Base-by-base conservation (phyloP, 768 basidiomycete species). In the Trametes cingulata region DNA sequence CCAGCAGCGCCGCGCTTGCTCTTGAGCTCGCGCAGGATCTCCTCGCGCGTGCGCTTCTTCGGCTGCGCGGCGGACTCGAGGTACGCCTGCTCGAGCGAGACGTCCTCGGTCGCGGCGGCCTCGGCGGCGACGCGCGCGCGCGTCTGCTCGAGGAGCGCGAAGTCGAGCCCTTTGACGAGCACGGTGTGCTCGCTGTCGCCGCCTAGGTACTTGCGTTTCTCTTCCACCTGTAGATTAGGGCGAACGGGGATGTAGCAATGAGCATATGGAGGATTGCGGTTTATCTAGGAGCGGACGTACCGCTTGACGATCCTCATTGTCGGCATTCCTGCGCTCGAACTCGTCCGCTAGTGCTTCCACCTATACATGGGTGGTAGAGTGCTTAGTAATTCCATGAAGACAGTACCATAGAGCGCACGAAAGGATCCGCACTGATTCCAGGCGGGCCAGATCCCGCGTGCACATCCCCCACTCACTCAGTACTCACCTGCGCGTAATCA, bases 91-190 rank as follows among this genome's bases (percentile, higher is more conserved):
- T 98, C 95, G 25, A 95, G 85, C 1, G 84, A 80, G 13, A 91
- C 91, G 61, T 96, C 92, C 65, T 91, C 89, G 47, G 87, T 86
- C 4, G 79, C 77, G 14, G 82, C 76, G 17, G 67, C 54, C 19
- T 61, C 56, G n/a, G 77, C 72, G 2, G 78, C 75, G 1, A 76
- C 78, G 39, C 87, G 85, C 3, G 88, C 87, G 73, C 87, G 93
- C 63, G 90, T 86, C 65, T 93, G 90, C 68, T 93, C 90, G 15
- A 97, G 78, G 7, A 97, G 82, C 0, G 92, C 88, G 64, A 88
- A 81, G 69, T 98, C 95, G 46, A 98, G 85, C 25, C 93, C 93
- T 69, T 94, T 96, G 41, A 95, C 91, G 12, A 95, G 83, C 57
- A 95, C 82, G 12, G 91, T 86, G 70, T 95, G 93, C 58, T 90